Percentiles rank a stretch among this genome's conserved stretches.
These are phyloP conservation scores for Spatholobus suberectus DNA, from an alignment of 306 rosid species.

Conservation along the genomic window DNA sequence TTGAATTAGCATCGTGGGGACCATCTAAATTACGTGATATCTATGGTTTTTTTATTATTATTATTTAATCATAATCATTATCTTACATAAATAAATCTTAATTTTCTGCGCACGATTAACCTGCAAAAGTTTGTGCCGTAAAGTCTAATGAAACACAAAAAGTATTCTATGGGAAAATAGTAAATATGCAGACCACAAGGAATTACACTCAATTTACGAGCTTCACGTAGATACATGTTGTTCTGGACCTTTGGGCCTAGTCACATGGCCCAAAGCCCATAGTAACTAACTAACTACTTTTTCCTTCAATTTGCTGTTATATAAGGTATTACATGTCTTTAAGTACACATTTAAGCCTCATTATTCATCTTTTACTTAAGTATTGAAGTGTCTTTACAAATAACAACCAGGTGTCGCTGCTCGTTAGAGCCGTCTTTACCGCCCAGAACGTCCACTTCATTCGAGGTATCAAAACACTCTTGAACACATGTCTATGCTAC, in stretches of 20 bases:
- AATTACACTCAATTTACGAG: neutral
- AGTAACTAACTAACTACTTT: no score
- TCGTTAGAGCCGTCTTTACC: no score
- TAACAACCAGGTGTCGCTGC: no score
- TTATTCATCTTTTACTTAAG: no score
- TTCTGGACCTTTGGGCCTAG: no score
- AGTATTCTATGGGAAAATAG: neutral
- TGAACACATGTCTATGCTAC: neutral
- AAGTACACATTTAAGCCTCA: no score
- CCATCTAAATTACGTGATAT: conserved; percentile 40
- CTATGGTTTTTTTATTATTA: conserved; percentile 37
- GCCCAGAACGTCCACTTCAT: no score
- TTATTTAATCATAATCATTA: neutral
- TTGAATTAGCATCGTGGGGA: conserved; percentile 59
- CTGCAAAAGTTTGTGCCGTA: neutral
- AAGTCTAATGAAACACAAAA: neutral
- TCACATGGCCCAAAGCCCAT: no score
- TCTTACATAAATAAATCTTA: neutral
- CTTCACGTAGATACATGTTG: neutral
- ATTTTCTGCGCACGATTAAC: neutral
- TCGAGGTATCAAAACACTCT: no score
- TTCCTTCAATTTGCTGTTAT: no score
- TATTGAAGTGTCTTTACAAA: no score
- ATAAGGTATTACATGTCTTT: no score
- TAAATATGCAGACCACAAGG: neutral